phyloP scores from a whole-genome alignment of 441 rosid genomes.

The Adansonia madagascariensis region DNA sequence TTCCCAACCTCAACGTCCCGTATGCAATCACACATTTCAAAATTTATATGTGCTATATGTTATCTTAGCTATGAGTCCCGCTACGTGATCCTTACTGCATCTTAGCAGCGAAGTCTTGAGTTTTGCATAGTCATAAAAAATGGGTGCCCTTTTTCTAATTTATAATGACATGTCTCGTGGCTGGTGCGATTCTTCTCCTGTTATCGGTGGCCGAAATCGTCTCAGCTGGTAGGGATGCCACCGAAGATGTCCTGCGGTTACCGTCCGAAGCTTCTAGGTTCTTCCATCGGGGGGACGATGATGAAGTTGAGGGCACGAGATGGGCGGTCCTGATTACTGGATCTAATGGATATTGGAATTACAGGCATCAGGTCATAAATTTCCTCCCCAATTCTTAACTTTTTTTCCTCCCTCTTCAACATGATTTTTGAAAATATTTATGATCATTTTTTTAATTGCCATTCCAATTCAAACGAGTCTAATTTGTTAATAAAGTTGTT shows the following conservation, averaged over 20 bases:
- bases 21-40: neutral
- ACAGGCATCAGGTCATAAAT: slow-evolving; percentile 81
- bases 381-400: neutral
- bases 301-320: slow-evolving; percentile 62
- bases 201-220: slow-evolving; percentile 38
- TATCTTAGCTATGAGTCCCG: too few relatives aligned
- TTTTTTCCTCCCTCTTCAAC: neutral
- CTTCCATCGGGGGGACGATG: slow-evolving; percentile 41
- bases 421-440: neutral
- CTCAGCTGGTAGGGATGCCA: slow-evolving; percentile 41
- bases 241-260: slow-evolving; percentile 48
- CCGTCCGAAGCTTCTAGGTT: slow-evolving; percentile 74
- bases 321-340: slow-evolving; percentile 97
- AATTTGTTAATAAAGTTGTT: neutral
- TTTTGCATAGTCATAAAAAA: neutral
- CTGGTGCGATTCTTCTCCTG: slow-evolving; percentile 37
- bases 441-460: neutral
- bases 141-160: too few relatives aligned
- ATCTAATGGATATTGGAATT: slow-evolving; percentile 93
- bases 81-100: neutral
- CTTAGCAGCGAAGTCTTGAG: neutral
- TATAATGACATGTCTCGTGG: slow-evolving; percentile 40
- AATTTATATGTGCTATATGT: too few relatives aligned
- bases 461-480: neutral
- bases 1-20: neutral